A percentile compares a stretch with the other conserved stretches of the same genome.
Conservation (phyloP, 176 grass and related monocot species). For the Microstegium vimineum region DNA sequence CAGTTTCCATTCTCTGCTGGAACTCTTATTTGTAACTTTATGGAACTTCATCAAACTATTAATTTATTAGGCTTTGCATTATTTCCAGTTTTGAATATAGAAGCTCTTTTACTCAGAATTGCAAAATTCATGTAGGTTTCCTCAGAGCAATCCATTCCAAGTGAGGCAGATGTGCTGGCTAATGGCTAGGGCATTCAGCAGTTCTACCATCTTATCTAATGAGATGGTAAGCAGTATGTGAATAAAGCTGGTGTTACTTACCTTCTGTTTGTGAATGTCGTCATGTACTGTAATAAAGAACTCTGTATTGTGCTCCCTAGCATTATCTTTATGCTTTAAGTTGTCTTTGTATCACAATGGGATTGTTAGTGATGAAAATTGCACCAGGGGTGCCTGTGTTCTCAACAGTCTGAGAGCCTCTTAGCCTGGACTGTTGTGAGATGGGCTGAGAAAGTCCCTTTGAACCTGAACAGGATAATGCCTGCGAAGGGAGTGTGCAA, state of each 20-base stretch:
- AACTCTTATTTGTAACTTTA: background rate
- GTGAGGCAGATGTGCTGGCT: slow-evolving; percentile 8
- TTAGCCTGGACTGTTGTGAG: slow-evolving; percentile 40
- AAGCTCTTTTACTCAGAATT: slow-evolving; percentile 6
- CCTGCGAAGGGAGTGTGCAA: slow-evolving; percentile 99
- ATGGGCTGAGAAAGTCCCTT: slow-evolving; percentile 99
- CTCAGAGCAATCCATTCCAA: background rate
- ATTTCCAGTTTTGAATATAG: background rate
- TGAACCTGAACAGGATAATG: slow-evolving; percentile 99
- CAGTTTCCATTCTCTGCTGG: background rate
- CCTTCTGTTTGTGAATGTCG: slow-evolving; percentile 32
- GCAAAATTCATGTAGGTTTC: slow-evolving; percentile 35
- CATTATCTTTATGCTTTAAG: background rate
- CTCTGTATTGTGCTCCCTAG: slow-evolving; percentile 21
- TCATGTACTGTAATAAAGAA: slow-evolving; percentile 65
- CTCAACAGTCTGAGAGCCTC: slow-evolving; percentile 38
- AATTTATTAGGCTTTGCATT: background rate
- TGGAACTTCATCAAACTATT: background rate
- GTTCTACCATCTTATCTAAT: slow-evolving; percentile 35
- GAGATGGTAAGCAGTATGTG: slow-evolving; percentile 83
- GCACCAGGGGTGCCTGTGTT: slow-evolving; percentile 95
- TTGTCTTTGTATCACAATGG: slow-evolving; percentile 22
- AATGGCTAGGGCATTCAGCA: background rate
- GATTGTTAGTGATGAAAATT: slow-evolving; percentile 74
- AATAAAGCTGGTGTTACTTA: slow-evolving; percentile 57